Evolutionary conservation across 192 early-diverging fungal genomes (phyloP).

Genomic region (Coemansia sp.): DNA sequence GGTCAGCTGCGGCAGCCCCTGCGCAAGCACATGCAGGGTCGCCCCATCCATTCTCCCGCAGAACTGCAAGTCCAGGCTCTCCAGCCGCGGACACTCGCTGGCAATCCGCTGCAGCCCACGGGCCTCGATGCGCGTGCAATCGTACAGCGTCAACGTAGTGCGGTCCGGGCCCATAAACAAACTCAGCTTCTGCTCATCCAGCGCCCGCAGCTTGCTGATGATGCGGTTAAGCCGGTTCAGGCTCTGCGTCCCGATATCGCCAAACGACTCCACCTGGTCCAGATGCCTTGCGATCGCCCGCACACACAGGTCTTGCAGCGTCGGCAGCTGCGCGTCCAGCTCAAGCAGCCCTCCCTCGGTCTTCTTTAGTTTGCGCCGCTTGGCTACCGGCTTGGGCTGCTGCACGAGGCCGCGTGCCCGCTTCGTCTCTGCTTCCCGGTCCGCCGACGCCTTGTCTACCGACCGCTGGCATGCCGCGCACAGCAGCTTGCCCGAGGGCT

Average conservation of each 20-base stretch:
- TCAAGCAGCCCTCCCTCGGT: conserved; percentile 54
- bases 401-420: conserved; percentile 4
- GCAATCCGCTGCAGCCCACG: conserved; percentile 59
- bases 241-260: conserved; percentile 69
- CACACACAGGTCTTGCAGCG: conserved; percentile 66
- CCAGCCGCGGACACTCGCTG: conserved; percentile 60
- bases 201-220: conserved; percentile 68
- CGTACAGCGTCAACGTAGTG: conserved; percentile 64
- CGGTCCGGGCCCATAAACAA: conserved; percentile 69
- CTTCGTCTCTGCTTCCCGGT: conserved; percentile 9
- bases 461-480: conserved; percentile 40
- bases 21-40: conserved; percentile 43
- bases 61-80: conserved; percentile 62
- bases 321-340: conserved; percentile 53
- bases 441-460: conserved; percentile 22
- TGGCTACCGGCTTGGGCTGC: neutral
- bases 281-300: conserved; percentile 72
- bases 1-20: conserved; percentile 46
- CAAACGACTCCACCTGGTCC: conserved; percentile 79
- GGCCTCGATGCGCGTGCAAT: conserved; percentile 69
- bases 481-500: conserved; percentile 9
- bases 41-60: conserved; percentile 69
- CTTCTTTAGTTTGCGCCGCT: conserved; percentile 25
- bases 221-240: conserved; percentile 74
- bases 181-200: conserved; percentile 61